These are phyloP conservation scores for Metschnikowia drakensbergensis DNA, from an alignment of 805 yeast genomes.

Conservation along the genomic window DNA sequence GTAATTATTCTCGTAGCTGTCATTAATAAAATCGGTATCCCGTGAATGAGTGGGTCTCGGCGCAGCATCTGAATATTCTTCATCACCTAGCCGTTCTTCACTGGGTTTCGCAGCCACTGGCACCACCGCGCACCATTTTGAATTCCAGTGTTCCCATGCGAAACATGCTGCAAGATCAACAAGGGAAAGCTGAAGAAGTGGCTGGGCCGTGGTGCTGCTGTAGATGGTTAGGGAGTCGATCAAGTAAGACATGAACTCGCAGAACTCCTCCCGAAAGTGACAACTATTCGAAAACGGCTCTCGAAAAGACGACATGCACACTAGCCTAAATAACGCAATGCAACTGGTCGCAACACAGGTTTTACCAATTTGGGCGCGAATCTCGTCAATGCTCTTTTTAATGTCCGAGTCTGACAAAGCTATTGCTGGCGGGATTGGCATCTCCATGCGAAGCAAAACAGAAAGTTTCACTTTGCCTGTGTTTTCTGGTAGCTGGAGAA, in stretches of 20 bases:
- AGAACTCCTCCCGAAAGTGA: slow-evolving; percentile 12
- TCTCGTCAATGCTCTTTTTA: slow-evolving; percentile 7
- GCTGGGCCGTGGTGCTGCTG: slow-evolving; percentile 4
- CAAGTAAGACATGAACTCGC: slow-evolving; percentile 9
- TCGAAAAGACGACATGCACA: slow-evolving; percentile 6
- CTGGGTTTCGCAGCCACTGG: slow-evolving; percentile 6
- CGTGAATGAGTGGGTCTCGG: background rate
- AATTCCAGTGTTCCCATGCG: slow-evolving; percentile 18
- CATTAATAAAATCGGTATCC: background rate
- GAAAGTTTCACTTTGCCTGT: slow-evolving; percentile 10
- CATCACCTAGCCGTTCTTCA: too few species aligned
- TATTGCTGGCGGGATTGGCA: background rate
- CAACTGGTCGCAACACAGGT: slow-evolving; percentile 4
- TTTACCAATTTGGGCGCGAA: slow-evolving; percentile 2
- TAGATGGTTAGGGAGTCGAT: slow-evolving; percentile 10
- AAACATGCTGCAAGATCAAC: slow-evolving; percentile 12
- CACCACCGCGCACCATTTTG: slow-evolving; percentile 6
- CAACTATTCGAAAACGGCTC: slow-evolving; percentile 9
- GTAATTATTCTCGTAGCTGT: background rate
- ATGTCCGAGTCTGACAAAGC: slow-evolving; percentile 1
- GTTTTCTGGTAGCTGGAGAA: slow-evolving; percentile 1
- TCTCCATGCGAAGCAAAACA: slow-evolving; percentile 4
- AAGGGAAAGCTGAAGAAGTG: slow-evolving; percentile 11
- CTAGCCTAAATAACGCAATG: slow-evolving; percentile 13
- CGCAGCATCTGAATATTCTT: background rate